A percentile compares a stretch with the other conserved stretches of the same genome.
phyloP scores from a whole-genome alignment of 345 rosid genomes.

The Excoecaria agallocha region DNA sequence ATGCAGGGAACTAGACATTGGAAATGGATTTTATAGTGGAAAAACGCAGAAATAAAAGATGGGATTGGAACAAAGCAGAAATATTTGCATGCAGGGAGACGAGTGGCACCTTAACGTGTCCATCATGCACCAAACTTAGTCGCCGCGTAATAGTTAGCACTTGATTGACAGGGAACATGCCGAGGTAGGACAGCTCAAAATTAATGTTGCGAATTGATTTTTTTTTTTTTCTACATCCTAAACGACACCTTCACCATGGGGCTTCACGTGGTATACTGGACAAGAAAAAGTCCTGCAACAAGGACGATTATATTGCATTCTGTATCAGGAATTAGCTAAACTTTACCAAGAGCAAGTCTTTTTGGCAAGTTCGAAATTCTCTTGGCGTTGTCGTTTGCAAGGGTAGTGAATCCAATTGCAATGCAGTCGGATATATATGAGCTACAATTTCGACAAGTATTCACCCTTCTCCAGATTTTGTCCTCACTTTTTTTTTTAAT shows the following conservation, averaged over 20 bases:
- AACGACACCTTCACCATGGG: neutral
- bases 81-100: conserved; percentile 35
- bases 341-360: too few species aligned
- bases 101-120: conserved; percentile 35
- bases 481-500: too few species aligned
- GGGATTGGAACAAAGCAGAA: conserved; percentile 1
- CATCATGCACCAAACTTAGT: neutral
- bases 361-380: too few species aligned
- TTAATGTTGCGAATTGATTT: neutral
- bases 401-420: too few species aligned
- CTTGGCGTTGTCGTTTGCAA: too few species aligned
- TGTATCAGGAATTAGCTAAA: too few species aligned
- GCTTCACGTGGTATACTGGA: neutral
- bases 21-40: neutral
- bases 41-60: neutral
- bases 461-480: too few species aligned
- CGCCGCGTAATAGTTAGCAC: conserved; percentile 16
- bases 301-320: too few species aligned
- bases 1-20: neutral
- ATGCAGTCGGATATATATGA: too few species aligned
- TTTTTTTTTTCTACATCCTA: neutral
- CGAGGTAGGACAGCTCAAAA: neutral
- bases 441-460: too few species aligned
- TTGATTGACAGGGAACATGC: too few species aligned
- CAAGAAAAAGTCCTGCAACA: too few species aligned